These are phyloP conservation scores for Fusarium metavorans DNA, from an alignment of 2,329 filamentous ascomycete genomes.

Conservation along the genomic window DNA sequence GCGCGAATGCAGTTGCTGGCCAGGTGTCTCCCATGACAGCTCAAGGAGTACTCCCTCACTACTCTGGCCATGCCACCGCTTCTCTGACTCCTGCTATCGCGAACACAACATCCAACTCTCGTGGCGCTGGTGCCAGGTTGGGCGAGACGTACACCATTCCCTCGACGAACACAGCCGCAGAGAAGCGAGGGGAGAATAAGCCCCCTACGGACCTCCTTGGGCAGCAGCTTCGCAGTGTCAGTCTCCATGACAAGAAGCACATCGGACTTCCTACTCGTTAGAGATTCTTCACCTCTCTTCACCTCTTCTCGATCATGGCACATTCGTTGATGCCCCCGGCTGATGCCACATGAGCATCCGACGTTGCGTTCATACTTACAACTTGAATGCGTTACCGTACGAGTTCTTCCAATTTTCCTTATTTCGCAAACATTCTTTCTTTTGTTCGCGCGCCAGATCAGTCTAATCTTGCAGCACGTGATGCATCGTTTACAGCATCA, in stretches of 20 bases:
- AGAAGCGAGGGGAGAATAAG: constrained; percentile 60
- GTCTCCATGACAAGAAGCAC: constrained; percentile 28
- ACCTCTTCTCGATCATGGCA: constrained; percentile 12
- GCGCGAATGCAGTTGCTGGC: constrained; percentile 58
- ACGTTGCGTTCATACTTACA: constrained; percentile 50
- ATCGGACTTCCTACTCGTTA: constrained; percentile 31
- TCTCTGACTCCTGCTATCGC: constrained; percentile 60
- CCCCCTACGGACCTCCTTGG: constrained; percentile 49
- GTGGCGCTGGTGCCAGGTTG: constrained; percentile 44
- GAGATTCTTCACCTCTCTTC: constrained; percentile 15
- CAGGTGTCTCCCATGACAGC: constrained; percentile 66
- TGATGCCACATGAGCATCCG: constrained; percentile 42
- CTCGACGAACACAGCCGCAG: constrained; percentile 36
- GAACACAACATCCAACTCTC: constrained; percentile 52
- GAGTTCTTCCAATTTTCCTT: constrained; percentile 23
- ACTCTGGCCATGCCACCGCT: constrained; percentile 64
- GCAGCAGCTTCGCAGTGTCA: constrained; percentile 25
- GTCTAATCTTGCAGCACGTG: constrained; percentile 12
- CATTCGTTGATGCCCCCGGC: constrained; percentile 6
- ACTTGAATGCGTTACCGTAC: constrained; percentile 43
- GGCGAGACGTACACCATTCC: constrained; percentile 38
- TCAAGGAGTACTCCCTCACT: constrained; percentile 66
- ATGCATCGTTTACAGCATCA: constrained; percentile 22
- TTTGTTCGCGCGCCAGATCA: not conserved
- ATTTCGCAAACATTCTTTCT: constrained; percentile 11